Percentiles rank a stretch among this genome's conserved stretches.
These are phyloP conservation scores for Stropharia rugosoannulata DNA, from an alignment of 768 basidiomycete species.

Conservation along the genomic window DNA sequence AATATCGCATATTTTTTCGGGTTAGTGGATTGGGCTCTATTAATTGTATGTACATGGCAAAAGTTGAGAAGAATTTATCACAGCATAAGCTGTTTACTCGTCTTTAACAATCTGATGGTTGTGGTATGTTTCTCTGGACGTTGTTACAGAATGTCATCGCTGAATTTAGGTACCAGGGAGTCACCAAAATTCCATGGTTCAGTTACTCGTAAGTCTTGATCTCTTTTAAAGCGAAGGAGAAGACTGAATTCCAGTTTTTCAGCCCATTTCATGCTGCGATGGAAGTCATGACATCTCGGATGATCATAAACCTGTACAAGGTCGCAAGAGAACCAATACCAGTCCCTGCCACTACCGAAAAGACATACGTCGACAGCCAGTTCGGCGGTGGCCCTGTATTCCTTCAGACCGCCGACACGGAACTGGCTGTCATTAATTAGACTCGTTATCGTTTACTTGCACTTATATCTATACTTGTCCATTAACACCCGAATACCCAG, in stretches of 20 bases:
- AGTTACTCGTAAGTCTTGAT: slow-evolving; percentile 18
- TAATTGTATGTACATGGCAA: background rate
- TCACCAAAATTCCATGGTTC: slow-evolving; percentile 47
- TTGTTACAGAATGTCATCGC: background rate
- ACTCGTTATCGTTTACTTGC: no score
- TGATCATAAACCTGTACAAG: slow-evolving; percentile 11
- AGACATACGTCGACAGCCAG: background rate
- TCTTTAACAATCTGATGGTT: slow-evolving; percentile 48
- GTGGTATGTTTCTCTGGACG: slow-evolving; percentile 15
- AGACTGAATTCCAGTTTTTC: background rate
- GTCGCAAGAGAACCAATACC: background rate
- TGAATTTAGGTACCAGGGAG: slow-evolving; percentile 27
- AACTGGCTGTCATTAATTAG: no score
- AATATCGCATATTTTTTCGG: slow-evolving; percentile 43
- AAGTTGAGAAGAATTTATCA: no score
- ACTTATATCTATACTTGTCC: no score
- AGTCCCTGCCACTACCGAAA: background rate
- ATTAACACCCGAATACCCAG: no score
- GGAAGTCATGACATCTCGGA: slow-evolving; percentile 10
- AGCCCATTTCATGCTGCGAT: slow-evolving; percentile 11
- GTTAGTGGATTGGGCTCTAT: slow-evolving; percentile 17
- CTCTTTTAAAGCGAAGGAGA: background rate
- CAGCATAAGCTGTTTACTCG: slow-evolving; percentile 36
- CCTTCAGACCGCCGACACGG: background rate
- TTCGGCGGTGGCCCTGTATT: background rate